These are phyloP conservation scores for Amphirosellinia nigrospora DNA, from an alignment of 495 filamentous ascomycete species.

Conservation along the genomic window DNA sequence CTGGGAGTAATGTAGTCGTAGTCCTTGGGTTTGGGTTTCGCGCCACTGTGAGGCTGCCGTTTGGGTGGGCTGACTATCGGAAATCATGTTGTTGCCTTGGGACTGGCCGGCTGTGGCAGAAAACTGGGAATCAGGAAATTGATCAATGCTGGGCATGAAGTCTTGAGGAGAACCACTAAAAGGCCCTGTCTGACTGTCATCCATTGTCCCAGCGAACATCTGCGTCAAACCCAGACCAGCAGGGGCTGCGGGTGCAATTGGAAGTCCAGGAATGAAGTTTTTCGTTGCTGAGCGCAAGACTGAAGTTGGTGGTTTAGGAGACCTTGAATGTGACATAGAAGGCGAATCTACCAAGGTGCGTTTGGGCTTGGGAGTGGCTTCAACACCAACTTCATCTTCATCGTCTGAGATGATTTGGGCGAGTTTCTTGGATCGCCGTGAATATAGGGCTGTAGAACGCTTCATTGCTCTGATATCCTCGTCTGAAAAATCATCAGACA, in stretches of 20 bases:
- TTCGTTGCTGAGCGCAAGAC: conserved; percentile 63
- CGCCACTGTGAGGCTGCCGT: conserved; percentile 30
- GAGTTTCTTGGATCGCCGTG: conserved; percentile 50
- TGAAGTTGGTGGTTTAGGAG: conserved; percentile 57
- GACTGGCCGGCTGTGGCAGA: conserved; percentile 53
- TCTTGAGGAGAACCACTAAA: conserved; percentile 41
- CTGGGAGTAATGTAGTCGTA: conserved; percentile 59
- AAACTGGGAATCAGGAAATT: conserved; percentile 56
- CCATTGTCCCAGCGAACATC: conserved; percentile 91
- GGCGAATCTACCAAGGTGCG: conserved; percentile 44
- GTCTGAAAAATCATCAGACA: conserved; percentile 41
- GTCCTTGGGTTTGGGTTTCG: conserved; percentile 55
- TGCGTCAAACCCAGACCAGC: conserved; percentile 81
- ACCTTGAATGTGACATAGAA: conserved; percentile 39
- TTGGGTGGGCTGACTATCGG: conserved; percentile 64
- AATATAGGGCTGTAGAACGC: conserved; percentile 41
- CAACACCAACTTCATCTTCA: conserved; percentile 67
- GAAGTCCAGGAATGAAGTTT: conserved; percentile 65
- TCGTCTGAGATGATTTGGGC: conserved; percentile 62
- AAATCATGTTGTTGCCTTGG: conserved; percentile 62
- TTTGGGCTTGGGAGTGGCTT: conserved; percentile 53
- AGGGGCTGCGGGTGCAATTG: conserved; percentile 56
- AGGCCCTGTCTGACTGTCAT: conserved; percentile 58
- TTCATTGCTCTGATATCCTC: conserved; percentile 51
- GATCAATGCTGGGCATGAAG: conserved; percentile 47